Evolutionary conservation across 2,329 filamentous ascomycete genomes (phyloP).

Genomic region (Paracorniculantispora psalliotae): DNA sequence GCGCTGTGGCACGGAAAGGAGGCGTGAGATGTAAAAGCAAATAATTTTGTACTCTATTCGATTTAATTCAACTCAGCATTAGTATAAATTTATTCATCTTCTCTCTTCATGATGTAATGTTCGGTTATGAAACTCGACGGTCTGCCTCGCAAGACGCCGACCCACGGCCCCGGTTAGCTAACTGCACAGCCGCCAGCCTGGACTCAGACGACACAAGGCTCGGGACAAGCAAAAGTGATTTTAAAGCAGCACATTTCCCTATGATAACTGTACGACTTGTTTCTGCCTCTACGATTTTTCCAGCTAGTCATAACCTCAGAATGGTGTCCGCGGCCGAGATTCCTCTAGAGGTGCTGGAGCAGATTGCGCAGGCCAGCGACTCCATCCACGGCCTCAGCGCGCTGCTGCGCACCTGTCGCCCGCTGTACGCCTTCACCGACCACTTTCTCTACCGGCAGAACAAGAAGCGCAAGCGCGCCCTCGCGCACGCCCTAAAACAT

Average conservation of each 20-base stretch:
- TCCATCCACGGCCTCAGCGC: not conserved
- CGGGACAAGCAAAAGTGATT: too few species aligned
- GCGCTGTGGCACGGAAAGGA: constrained; percentile 8
- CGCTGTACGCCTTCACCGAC: not conserved
- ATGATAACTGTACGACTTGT: too few species aligned
- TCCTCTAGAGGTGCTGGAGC: not conserved
- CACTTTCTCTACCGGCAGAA: not conserved
- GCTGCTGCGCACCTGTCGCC: not conserved
- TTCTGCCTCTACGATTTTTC: too few species aligned
- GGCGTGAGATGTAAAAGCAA: not conserved
- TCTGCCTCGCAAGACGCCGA: too few species aligned
- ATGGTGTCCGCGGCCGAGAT: not conserved
- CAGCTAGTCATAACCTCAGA: too few species aligned
- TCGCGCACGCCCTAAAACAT: not conserved
- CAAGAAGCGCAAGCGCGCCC: not conserved
- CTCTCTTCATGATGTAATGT: too few species aligned
- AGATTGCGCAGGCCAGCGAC: not conserved
- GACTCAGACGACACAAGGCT: too few species aligned
- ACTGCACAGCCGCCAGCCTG: too few species aligned
- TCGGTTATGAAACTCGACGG: too few species aligned
- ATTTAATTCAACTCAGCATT: not conserved
- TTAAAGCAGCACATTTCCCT: too few species aligned
- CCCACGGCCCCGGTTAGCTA: too few species aligned
- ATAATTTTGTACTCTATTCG: not conserved
- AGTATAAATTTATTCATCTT: not conserved